Evolutionary conservation across 2,329 filamentous ascomycete genomes (phyloP), one percentile per base, ranked within the genome.

Genomic region (Neonectria magnoliae): DNA sequence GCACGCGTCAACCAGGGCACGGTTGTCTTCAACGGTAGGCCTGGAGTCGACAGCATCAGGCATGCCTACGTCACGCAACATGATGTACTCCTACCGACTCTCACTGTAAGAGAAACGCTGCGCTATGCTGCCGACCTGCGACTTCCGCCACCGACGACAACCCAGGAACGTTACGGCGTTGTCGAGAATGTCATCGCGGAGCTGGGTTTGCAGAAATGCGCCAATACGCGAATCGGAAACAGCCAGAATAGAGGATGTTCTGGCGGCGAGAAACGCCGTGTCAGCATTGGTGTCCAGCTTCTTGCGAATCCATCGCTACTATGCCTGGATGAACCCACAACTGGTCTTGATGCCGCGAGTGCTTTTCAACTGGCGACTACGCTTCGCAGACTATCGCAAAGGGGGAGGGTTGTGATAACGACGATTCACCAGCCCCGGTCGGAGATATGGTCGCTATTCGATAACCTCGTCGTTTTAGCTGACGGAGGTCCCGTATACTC

Each of bases 381-480:
- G 0, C 77, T 93, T 6, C 92, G 92, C 72, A 81, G 79, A 13
- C 80, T 93, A 1, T 89, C 90, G 0, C 81, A 81, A 27, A 89
- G 89, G 72, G 90, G 90, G 1, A 81, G 91, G 29, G 93, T 90
- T 0, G 83, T 93, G 54, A 85, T 93, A 13, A 89, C 88, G 1
- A 93, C 90, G 0, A 91, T 93, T 48, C 91, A 93, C 75, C 90
- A 93, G 67, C 91, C 91, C 20, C 83, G 91, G 20, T 92, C 90
- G 0, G 91, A 93, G 75, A 93, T 93, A n/a, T 94, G 91, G 90
- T 84, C 86, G 29, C 82, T 93, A n/a, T 91, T 93, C 71, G 91
- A 93, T 75, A 87, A 88, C 62, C 81, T 93, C 11, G 81, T 93
- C 14, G 81, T 93, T 8, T 76, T 94, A 8, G 88, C 90, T 2